phyloP scores from a whole-genome alignment of 1,284 basidiomycete species.

The Stygiomarasmius scandens region DNA sequence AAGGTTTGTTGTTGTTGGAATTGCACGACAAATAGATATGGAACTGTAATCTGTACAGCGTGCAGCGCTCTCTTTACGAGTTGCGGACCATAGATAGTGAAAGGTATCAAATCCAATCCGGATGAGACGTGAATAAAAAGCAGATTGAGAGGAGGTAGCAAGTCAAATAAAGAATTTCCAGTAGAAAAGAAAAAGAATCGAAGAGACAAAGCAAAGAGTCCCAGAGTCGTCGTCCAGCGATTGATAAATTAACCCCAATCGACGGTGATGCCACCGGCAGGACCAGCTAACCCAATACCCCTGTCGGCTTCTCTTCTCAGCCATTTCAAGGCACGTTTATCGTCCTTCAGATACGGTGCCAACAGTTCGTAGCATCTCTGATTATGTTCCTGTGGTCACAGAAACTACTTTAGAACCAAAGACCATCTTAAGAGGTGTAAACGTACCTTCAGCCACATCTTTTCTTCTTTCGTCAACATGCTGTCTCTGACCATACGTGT shows the following conservation, averaged over 20 bases:
- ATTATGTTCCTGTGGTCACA: slow-evolving; percentile 91
- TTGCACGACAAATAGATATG: neutral
- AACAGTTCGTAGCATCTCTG: slow-evolving; percentile 71
- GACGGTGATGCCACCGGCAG: slow-evolving; percentile 66
- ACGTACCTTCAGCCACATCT: slow-evolving; percentile 88
- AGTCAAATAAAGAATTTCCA: neutral
- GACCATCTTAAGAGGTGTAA: no score
- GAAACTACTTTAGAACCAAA: no score
- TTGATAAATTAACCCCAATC: slow-evolving; percentile 66
- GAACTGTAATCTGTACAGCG: neutral
- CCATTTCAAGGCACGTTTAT: slow-evolving; percentile 83
- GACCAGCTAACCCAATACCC: slow-evolving; percentile 63
- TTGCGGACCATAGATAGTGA: no score
- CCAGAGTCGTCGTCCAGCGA: neutral
- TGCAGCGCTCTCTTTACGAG: no score
- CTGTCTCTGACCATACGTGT: slow-evolving; percentile 85
- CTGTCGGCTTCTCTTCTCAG: slow-evolving; percentile 75
- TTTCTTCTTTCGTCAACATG: slow-evolving; percentile 86
- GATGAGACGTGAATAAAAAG: neutral
- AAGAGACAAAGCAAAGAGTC: neutral
- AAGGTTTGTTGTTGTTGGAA: no score
- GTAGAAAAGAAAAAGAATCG: neutral
- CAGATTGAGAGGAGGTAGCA: neutral
- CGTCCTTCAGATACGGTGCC: slow-evolving; percentile 76
- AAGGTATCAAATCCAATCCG: no score